phyloP scores from a whole-genome alignment of 192 early-diverging fungal genomes.

The Backusella luteola region DNA sequence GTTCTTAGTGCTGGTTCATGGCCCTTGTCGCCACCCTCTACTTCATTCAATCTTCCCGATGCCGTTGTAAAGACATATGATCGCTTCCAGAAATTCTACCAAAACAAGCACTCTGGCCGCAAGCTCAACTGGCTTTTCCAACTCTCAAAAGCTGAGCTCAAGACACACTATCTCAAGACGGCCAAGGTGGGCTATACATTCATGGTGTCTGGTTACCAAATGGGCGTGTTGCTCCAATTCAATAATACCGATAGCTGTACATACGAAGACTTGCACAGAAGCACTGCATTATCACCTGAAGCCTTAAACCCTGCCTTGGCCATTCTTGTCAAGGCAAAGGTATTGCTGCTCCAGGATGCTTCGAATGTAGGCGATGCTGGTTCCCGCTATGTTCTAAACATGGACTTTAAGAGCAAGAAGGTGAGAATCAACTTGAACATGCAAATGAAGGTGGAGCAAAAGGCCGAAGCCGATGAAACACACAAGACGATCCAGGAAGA shows the following conservation, averaged over 20 bases:
- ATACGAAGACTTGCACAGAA: constrained; percentile 70
- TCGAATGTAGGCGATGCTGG: constrained; percentile 52
- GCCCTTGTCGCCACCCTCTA: constrained; percentile 81
- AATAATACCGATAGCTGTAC: constrained; percentile 77
- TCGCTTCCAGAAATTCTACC: constrained; percentile 84
- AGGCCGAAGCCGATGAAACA: constrained; percentile 88
- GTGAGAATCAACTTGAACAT: constrained; percentile 86
- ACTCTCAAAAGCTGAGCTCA: constrained; percentile 87
- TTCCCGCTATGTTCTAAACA: constrained; percentile 72
- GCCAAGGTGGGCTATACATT: constrained; percentile 77
- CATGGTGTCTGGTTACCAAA: constrained; percentile 85
- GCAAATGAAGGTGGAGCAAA: constrained; percentile 84
- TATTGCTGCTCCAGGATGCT: constrained; percentile 59
- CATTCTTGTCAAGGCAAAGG: constrained; percentile 82
- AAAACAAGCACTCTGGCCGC: constrained; percentile 83
- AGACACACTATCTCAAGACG: constrained; percentile 81
- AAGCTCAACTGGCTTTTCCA: constrained; percentile 96
- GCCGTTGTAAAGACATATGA: constrained; percentile 84
- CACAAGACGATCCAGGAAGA: constrained; percentile 92
- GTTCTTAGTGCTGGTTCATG: constrained; percentile 87
- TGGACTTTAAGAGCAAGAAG: constrained; percentile 84
- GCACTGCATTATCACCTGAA: constrained; percentile 72
- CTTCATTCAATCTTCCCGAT: constrained; percentile 83
- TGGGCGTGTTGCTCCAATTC: constrained; percentile 92
- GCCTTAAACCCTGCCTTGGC: constrained; percentile 66